These are phyloP conservation scores for Diutina siamensis DNA, from an alignment of 1,139 yeast genomes.

Conservation along the genomic window DNA sequence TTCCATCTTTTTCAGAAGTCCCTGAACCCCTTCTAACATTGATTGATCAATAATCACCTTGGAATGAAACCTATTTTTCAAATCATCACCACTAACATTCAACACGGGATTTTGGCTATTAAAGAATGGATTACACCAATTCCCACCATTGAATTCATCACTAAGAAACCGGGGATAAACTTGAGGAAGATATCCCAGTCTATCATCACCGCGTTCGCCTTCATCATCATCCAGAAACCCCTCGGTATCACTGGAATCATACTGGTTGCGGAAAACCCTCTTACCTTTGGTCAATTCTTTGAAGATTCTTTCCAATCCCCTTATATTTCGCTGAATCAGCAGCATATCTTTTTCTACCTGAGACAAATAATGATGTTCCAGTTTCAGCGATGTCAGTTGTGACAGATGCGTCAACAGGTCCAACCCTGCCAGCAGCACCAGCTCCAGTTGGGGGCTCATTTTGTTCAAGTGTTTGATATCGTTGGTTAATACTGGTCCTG, in stretches of 20 bases:
- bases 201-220: constrained; percentile 17
- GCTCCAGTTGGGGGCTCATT: constrained; percentile 12
- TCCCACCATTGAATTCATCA: constrained; percentile 61
- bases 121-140: constrained; percentile 61
- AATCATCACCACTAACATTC: constrained; percentile 35
- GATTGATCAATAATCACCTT: constrained; percentile 41
- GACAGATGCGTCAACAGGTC: not conserved
- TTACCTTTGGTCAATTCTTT: constrained; percentile 24
- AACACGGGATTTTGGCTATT: constrained; percentile 26
- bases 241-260: constrained; percentile 29
- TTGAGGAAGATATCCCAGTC: constrained; percentile 42
- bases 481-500: constrained; percentile 19
- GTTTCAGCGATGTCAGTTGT: not conserved
- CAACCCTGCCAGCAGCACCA: constrained; percentile 1
- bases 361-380: constrained; percentile 11
- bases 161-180: constrained; percentile 55
- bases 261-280: constrained; percentile 22
- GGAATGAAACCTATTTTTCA: constrained; percentile 30
- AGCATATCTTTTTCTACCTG: constrained; percentile 28
- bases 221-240: constrained; percentile 18
- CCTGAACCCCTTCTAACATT: constrained; percentile 27
- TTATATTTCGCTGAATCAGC: constrained; percentile 22
- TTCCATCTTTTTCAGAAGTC: constrained; percentile 26
- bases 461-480: constrained; percentile 24
- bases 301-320: constrained; percentile 18